Conservation (phyloP, 352 stramenopile genomes). For the Phytopythium helicoides region DNA sequence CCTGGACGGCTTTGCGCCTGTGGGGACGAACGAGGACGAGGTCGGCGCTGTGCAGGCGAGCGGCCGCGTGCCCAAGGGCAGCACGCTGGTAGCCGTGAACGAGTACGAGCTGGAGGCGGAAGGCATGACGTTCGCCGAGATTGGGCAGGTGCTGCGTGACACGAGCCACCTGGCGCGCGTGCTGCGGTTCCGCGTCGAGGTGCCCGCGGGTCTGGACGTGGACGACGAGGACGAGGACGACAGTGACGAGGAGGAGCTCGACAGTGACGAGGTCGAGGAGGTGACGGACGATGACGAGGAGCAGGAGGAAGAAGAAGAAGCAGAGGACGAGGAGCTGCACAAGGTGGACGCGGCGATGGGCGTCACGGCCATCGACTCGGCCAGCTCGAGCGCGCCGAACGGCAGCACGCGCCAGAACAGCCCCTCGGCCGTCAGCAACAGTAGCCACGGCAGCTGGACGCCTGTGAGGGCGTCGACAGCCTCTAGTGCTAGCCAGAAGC, state of each 20-base stretch:
- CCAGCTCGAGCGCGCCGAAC: not conserved
- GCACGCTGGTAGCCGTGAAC: conserved; percentile 58
- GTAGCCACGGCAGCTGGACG: not conserved
- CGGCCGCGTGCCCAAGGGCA: conserved; percentile 34
- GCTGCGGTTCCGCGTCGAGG: conserved; percentile 41
- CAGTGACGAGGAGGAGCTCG: conserved; percentile 13
- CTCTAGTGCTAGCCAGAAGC: not conserved
- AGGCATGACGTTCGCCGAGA: conserved; percentile 47
- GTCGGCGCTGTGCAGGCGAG: conserved; percentile 44
- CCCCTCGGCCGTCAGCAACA: conserved; percentile 5
- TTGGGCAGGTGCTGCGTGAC: conserved; percentile 57
- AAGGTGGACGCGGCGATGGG: conserved; percentile 6
- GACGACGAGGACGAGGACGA: conserved; percentile 2
- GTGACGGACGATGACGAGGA: conserved; percentile 1
- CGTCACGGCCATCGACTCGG: not conserved
- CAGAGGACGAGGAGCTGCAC: not conserved
- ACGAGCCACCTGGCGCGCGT: conserved; percentile 44
- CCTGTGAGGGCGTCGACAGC: not conserved
- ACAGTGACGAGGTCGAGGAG: conserved; percentile 8
- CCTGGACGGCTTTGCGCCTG: conserved; percentile 63
- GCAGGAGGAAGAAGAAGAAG: not conserved
- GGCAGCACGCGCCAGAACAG: conserved; percentile 1
- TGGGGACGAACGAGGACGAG: conserved; percentile 30
- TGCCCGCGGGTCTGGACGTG: conserved; percentile 11
- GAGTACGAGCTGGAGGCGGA: conserved; percentile 48